Evolutionary conservation across 129 eudicot genomes (phyloP).

Genomic region (Erigeron canadensis): DNA sequence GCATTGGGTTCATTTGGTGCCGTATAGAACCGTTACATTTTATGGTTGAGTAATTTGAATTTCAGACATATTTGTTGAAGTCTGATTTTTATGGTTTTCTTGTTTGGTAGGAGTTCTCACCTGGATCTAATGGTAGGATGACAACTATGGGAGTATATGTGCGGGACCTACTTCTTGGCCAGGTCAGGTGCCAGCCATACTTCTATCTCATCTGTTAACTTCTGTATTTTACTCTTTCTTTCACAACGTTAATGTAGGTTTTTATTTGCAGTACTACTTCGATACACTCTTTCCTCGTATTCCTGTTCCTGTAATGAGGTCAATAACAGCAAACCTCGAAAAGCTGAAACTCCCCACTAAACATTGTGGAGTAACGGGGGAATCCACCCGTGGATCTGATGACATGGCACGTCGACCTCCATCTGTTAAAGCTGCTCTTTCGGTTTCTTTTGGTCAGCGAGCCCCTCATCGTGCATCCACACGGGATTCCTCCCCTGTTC

Average conservation of each 20-base stretch:
- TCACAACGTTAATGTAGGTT: constrained; percentile 14
- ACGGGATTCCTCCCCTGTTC: constrained; percentile 96
- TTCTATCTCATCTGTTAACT: constrained; percentile 8
- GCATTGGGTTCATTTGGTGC: constrained; percentile 19
- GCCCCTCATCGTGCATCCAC: constrained; percentile 99
- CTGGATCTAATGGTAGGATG: constrained; percentile 89
- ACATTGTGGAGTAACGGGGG: constrained; percentile 86
- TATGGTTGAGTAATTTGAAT: background rate
- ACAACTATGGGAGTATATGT: constrained; percentile 95
- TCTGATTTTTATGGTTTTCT: constrained; percentile 6
- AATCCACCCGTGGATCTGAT: constrained; percentile 77
- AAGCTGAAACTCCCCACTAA: constrained; percentile 84
- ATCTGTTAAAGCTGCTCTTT: constrained; percentile 94
- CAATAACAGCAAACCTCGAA: constrained; percentile 71
- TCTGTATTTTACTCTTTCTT: background rate
- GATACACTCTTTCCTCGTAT: constrained; percentile 96
- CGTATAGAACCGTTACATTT: background rate
- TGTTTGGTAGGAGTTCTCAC: constrained; percentile 75
- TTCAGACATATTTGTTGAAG: background rate
- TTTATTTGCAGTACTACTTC: constrained; percentile 85
- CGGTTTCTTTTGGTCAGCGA: constrained; percentile 99
- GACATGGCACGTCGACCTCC: constrained; percentile 97
- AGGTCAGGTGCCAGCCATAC: constrained; percentile 61
- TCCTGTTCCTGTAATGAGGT: constrained; percentile 85
- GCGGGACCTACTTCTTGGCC: constrained; percentile 96